These are phyloP conservation scores for Nymphaea colorata DNA, from an alignment of 164 flowering plant genomes.

Conservation along the genomic window DNA sequence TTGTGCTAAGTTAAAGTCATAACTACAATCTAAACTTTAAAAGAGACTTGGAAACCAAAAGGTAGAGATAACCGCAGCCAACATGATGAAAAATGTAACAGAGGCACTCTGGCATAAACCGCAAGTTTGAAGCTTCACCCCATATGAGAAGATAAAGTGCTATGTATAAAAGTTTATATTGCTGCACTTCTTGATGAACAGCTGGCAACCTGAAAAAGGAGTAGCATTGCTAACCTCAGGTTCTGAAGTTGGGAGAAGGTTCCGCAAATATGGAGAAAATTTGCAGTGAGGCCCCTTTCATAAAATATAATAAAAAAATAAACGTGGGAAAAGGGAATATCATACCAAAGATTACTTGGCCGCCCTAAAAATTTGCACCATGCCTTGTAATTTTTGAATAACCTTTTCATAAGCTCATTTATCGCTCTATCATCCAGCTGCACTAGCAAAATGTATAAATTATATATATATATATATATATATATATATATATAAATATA, in stretches of 20 bases:
- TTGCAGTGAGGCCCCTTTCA: neutral
- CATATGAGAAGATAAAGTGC: slow-evolving; percentile 92
- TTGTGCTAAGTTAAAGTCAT: no score
- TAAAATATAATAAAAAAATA: neutral
- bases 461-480: neutral
- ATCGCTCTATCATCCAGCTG: slow-evolving; percentile 66
- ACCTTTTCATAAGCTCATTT: slow-evolving; percentile 64
- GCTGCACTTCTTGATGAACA: slow-evolving; percentile 66
- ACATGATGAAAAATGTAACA: slow-evolving; percentile 95
- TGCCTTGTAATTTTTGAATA: slow-evolving; percentile 72
- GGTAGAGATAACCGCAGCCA: slow-evolving; percentile 16
- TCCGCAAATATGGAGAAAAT: neutral
- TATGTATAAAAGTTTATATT: slow-evolving; percentile 61
- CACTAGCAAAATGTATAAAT: slow-evolving; percentile 4
- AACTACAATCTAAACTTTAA: no score
- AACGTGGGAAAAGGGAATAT: slow-evolving; percentile 1
- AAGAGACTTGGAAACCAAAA: neutral
- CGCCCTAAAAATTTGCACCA: slow-evolving; percentile 90
- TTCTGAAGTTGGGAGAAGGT: neutral
- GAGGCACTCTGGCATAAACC: slow-evolving; percentile 97
- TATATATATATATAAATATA: neutral
- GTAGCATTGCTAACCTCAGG: slow-evolving; percentile 2
- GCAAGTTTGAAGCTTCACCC: slow-evolving; percentile 97
- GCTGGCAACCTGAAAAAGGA: slow-evolving; percentile 52
- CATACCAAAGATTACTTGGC: slow-evolving; percentile 68